These are phyloP conservation scores for Leishmania aethiopica DNA, from an alignment of 208 protist species.

Conservation along the genomic window DNA sequence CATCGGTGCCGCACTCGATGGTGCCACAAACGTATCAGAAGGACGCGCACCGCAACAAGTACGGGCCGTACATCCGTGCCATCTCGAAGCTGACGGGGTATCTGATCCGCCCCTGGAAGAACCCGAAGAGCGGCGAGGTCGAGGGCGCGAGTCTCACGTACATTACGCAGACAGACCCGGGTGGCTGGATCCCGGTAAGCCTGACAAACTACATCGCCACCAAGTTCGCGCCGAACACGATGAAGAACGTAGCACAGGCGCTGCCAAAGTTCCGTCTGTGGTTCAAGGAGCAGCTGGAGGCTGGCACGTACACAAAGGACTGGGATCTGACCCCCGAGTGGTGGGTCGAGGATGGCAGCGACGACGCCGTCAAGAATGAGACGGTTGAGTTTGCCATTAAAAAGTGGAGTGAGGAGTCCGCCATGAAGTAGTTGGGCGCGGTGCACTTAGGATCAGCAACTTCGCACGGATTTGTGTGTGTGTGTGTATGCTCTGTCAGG, in stretches of 20 bases:
- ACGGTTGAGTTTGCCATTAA: slow-evolving; percentile 58
- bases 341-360: slow-evolving; percentile 35
- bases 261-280: slow-evolving; percentile 57
- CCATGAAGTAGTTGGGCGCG: slow-evolving; percentile 27
- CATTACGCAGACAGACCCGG: slow-evolving; percentile 83
- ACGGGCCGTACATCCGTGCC: slow-evolving; percentile 63
- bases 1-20: slow-evolving; percentile 68
- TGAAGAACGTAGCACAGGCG: slow-evolving; percentile 53
- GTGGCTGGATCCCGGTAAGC: slow-evolving; percentile 80
- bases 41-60: slow-evolving; percentile 45
- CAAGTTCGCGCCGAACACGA: slow-evolving; percentile 81
- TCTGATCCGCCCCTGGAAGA: slow-evolving; percentile 71
- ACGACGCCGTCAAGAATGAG: slow-evolving; percentile 42
- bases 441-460: slow-evolving; percentile 1
- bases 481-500: neutral
- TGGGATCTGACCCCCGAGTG: slow-evolving; percentile 52
- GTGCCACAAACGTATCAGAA: slow-evolving; percentile 60
- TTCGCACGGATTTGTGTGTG: neutral
- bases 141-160: slow-evolving; percentile 75
- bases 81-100: slow-evolving; percentile 87
- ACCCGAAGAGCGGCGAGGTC: slow-evolving; percentile 42
- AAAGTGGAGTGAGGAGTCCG: slow-evolving; percentile 45
- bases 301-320: slow-evolving; percentile 63
- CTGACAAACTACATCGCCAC: slow-evolving; percentile 82
- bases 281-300: slow-evolving; percentile 57